Conservation (phyloP, 495 filamentous ascomycete species). For the Penicillium tannophilum region DNA sequence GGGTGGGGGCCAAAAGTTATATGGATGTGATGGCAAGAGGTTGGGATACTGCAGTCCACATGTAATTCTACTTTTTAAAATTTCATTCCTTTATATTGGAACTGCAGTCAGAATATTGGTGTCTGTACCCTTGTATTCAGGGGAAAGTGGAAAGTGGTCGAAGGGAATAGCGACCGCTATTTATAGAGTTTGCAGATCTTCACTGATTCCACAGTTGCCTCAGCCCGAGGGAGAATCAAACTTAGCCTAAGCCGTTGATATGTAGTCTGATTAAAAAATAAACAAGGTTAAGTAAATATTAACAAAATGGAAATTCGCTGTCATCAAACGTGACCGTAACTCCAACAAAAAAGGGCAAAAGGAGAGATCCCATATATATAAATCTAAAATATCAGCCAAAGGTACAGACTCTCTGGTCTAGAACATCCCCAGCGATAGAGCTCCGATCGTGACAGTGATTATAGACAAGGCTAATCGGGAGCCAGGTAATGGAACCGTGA, state of each 20-base stretch:
- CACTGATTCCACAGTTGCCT: neutral
- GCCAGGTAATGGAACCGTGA: constrained; percentile 7
- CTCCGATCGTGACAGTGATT: constrained; percentile 7
- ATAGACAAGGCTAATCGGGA: constrained; percentile 5
- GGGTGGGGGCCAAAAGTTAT: neutral
- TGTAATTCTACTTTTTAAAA: too few species aligned
- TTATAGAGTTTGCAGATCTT: neutral
- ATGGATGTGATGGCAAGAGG: too few species aligned
- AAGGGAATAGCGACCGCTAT: neutral
- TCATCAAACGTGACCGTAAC: constrained; percentile 25
- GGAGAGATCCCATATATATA: constrained; percentile 6
- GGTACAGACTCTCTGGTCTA: neutral
- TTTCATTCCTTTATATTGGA: too few species aligned
- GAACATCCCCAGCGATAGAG: constrained; percentile 3
- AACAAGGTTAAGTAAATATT: neutral
- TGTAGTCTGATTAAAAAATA: neutral
- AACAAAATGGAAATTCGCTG: constrained; percentile 20
- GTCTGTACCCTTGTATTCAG: neutral
- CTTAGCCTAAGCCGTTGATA: neutral
- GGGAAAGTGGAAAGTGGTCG: neutral
- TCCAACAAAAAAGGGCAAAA: constrained; percentile 8
- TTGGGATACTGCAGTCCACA: too few species aligned
- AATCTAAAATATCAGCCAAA: neutral
- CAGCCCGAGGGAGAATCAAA: neutral
- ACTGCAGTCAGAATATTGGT: too few species aligned